Conservation (phyloP, 1,284 basidiomycete species). For the Ustilago vetiveriae region DNA sequence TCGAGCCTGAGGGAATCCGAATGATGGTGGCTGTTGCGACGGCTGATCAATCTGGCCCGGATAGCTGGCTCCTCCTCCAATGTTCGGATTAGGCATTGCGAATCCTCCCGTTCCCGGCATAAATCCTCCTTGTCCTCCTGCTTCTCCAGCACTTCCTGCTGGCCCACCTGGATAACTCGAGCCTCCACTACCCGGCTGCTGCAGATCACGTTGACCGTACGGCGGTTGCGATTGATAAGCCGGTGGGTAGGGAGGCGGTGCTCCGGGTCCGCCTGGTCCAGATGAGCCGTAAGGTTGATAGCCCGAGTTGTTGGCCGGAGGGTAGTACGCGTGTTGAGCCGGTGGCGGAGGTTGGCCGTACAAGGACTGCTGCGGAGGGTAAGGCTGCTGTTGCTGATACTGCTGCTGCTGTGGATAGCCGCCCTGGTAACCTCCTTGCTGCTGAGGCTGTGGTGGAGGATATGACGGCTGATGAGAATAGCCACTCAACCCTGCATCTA, state of each 20-base stretch:
- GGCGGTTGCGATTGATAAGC: constrained; percentile 10
- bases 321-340: not conserved
- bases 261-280: not conserved
- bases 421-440: constrained; percentile 4
- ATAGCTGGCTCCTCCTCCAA: not conserved
- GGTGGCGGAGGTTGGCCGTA: constrained; percentile 11
- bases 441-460: no score
- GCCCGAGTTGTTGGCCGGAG: not conserved
- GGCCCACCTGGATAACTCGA: constrained; percentile 10
- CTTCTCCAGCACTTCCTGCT: no score
- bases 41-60: not conserved
- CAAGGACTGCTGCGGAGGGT: constrained; percentile 13
- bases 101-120: constrained; percentile 35
- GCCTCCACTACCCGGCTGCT: not conserved
- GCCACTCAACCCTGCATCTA: constrained; percentile 15
- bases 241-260: constrained; percentile 35
- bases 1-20: constrained; percentile 26
- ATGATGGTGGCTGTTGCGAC: constrained; percentile 16
- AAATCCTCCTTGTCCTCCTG: constrained; percentile 6
- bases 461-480: constrained; percentile 38
- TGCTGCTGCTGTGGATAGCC: constrained; percentile 12
- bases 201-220: constrained; percentile 21
- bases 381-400: constrained; percentile 14
- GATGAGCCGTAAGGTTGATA: constrained; percentile 22
- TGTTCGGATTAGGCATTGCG: constrained; percentile 40